A percentile compares a stretch with the other conserved stretches of the same genome.
Evolutionary conservation across 495 filamentous ascomycete species (phyloP).

Genomic region (Oleoguttula mirabilis): DNA sequence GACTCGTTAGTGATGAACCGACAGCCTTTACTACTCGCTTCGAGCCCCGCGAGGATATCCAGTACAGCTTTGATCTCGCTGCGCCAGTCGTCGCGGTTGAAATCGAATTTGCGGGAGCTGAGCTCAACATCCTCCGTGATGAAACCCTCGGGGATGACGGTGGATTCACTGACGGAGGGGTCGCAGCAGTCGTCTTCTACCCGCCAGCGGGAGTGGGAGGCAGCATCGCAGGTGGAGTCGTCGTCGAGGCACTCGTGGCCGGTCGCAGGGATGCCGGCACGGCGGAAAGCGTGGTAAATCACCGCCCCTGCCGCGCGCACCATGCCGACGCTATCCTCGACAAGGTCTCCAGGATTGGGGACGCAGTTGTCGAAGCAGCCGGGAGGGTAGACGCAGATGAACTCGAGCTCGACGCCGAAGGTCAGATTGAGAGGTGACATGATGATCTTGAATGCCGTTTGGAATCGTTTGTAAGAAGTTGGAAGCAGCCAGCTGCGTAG

Average conservation of each 20-base stretch:
- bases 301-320: background rate
- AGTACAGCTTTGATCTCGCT: constrained; percentile 10
- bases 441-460: too few species aligned
- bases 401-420: constrained; percentile 22
- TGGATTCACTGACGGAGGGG: background rate
- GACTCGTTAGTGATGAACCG: constrained; percentile 26
- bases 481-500: too few species aligned
- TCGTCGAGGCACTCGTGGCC: background rate
- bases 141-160: background rate
- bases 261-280: background rate
- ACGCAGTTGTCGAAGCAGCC: background rate
- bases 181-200: background rate
- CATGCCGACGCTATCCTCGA: too few species aligned
- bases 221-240: background rate
- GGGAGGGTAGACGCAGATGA: constrained; percentile 9
- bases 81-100: background rate
- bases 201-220: background rate
- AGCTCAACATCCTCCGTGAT: constrained; percentile 7
- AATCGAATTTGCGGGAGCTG: constrained; percentile 2
- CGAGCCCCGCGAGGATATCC: background rate
- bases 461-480: too few species aligned
- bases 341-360: background rate
- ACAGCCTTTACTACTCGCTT: constrained; percentile 2
- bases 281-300: background rate
- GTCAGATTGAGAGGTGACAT: constrained; percentile 15